Conservation (phyloP, 495 filamentous ascomycete species). For the Coniosporium apollinis region DNA sequence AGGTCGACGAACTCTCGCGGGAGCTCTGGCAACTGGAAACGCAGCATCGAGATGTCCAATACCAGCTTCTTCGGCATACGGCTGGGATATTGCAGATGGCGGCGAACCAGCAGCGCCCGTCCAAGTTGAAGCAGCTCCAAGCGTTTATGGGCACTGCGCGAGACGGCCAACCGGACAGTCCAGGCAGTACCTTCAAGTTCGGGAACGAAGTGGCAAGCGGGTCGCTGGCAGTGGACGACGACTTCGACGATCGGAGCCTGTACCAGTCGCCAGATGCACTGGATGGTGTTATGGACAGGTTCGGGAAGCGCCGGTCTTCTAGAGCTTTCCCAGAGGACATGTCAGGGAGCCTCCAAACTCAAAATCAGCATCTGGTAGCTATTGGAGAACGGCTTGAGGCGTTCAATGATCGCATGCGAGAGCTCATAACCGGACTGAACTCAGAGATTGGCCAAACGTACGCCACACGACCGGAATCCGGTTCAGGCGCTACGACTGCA, state of each 20-base stretch:
- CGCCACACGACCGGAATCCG: conserved; percentile 4
- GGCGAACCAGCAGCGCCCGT: conserved; percentile 48
- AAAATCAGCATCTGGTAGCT: conserved; percentile 25
- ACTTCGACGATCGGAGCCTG: conserved; percentile 66
- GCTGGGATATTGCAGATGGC: conserved; percentile 81
- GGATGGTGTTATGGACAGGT: conserved; percentile 32
- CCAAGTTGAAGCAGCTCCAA: conserved; percentile 25
- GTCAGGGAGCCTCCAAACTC: conserved; percentile 23
- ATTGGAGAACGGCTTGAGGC: conserved; percentile 53
- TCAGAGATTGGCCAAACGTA: conserved; percentile 13
- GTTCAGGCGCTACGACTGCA: conserved; percentile 1
- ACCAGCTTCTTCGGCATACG: conserved; percentile 68
- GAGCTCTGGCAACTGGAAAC: conserved; percentile 67
- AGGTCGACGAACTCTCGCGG: conserved; percentile 68
- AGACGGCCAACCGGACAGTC: conserved; percentile 34
- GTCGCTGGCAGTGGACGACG: conserved; percentile 28
- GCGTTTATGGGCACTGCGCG: background rate
- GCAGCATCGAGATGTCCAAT: conserved; percentile 51
- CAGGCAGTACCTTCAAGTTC: conserved; percentile 49
- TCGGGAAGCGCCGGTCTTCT: background rate
- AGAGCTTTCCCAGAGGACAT: conserved; percentile 5
- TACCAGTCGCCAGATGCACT: conserved; percentile 56
- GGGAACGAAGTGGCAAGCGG: conserved; percentile 33
- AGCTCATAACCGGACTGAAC: conserved; percentile 44
- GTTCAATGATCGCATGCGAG: conserved; percentile 52